These are phyloP conservation scores for Paramecium biaurelia DNA, from an alignment of 73 alveolate species.

Conservation along the genomic window DNA sequence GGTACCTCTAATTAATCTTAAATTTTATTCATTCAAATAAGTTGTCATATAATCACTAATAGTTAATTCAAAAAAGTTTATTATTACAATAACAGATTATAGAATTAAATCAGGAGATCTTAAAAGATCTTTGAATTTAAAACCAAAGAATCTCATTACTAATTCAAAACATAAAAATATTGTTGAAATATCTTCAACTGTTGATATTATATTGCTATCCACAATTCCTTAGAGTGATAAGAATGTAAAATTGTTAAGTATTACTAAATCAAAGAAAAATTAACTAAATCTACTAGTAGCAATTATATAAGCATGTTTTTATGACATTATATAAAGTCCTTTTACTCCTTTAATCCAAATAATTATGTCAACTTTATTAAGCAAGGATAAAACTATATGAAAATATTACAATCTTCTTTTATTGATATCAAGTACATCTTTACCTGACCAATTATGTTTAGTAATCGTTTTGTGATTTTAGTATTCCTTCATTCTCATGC, in stretches of 20 bases:
- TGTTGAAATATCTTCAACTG: conserved; percentile 6
- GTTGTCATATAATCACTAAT: conserved; percentile 10
- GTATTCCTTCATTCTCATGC: conserved; percentile 7
- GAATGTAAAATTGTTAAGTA: not conserved
- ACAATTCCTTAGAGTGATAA: not conserved
- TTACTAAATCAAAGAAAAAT: not conserved
- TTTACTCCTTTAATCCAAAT: not conserved
- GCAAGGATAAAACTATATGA: not conserved
- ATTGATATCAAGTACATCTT: conserved; percentile 20
- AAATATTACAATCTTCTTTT: not conserved
- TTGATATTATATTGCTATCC: not conserved
- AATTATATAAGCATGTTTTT: not conserved
- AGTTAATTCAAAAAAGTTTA: conserved; percentile 16
- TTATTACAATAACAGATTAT: not conserved
- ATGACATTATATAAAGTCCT: not conserved
- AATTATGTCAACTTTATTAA: not conserved
- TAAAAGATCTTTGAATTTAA: not conserved
- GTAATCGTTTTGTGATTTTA: not conserved
- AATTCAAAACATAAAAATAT: not conserved
- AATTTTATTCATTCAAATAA: not conserved
- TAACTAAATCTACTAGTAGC: not conserved
- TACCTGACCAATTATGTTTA: conserved; percentile 22
- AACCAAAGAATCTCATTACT: not conserved
- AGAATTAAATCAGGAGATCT: not conserved
- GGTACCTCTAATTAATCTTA: conserved; percentile 5